A percentile compares a stretch with the other conserved stretches of the same genome.
Conservation (phyloP, 371 early-diverging fungal genomes). For the Saksenaea oblongispora region DNA sequence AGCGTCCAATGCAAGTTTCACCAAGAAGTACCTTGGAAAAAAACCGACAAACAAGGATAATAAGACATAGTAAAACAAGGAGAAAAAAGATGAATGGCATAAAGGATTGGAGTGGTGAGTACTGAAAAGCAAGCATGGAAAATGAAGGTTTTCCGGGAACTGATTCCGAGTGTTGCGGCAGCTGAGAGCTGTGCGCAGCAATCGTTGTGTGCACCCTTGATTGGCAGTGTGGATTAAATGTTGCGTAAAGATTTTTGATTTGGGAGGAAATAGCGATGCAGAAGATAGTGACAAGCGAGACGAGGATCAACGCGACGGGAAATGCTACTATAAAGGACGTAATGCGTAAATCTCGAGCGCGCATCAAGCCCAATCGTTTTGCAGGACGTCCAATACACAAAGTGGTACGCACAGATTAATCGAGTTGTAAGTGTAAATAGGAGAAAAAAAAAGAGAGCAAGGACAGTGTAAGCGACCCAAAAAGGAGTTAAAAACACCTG, state of each 20-base stretch:
- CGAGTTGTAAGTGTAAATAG: background rate
- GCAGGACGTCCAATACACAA: constrained; percentile 1
- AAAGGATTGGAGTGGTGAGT: constrained; percentile 2
- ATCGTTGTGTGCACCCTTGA: constrained; percentile 14
- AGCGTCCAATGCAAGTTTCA: background rate
- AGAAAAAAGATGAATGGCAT: background rate
- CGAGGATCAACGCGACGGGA: constrained; percentile 20
- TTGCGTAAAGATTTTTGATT: constrained; percentile 9
- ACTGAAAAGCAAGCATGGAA: background rate
- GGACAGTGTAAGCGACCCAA: background rate
- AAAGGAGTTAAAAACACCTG: background rate
- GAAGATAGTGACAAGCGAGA: constrained; percentile 18
- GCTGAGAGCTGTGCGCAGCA: constrained; percentile 10
- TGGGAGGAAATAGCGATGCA: constrained; percentile 15
- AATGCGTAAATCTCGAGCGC: constrained; percentile 18
- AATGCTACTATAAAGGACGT: constrained; percentile 22
- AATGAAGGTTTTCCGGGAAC: constrained; percentile 3
- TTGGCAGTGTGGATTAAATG: constrained; percentile 1
- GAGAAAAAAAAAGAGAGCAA: background rate
- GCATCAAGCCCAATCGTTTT: constrained; percentile 11
- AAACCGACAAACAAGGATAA: background rate
- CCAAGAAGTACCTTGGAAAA: background rate
- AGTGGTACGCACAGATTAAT: background rate
- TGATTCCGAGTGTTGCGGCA: constrained; percentile 5
- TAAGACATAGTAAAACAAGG: background rate